Evolutionary conservation across 176 grass and related monocot species (phyloP).

Genomic region (Oryza longistaminata): DNA sequence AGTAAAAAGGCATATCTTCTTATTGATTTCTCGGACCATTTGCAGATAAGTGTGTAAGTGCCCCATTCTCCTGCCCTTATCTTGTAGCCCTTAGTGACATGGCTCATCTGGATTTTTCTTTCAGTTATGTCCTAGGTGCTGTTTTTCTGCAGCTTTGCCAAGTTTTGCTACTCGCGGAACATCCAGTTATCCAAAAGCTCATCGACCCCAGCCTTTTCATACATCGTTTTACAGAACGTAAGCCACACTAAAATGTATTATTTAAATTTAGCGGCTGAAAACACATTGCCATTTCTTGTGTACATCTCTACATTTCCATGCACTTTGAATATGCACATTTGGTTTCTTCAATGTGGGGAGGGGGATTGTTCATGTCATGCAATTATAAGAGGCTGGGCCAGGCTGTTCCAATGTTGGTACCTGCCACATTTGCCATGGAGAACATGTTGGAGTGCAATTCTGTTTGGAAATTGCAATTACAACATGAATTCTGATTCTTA

Average conservation of each 20-base stretch:
- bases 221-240: constrained; percentile 90
- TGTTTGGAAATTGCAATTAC: background rate
- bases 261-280: background rate
- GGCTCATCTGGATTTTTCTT: constrained; percentile 47
- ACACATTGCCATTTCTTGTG: background rate
- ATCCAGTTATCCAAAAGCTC: constrained; percentile 86
- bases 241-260: constrained; percentile 36
- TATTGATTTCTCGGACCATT: constrained; percentile 86
- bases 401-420: background rate
- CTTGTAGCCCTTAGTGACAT: constrained; percentile 12
- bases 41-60: constrained; percentile 89
- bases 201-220: constrained; percentile 98
- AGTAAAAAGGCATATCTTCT: constrained; percentile 89
- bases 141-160: constrained; percentile 94
- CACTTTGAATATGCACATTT: background rate
- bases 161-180: constrained; percentile 59
- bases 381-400: background rate
- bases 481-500: background rate
- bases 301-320: background rate
- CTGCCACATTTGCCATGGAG: background rate
- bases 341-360: background rate
- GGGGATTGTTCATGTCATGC: background rate
- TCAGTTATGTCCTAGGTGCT: constrained; percentile 91
- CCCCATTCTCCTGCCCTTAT: constrained; percentile 9
- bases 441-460: background rate